Percentiles rank a stretch among this genome's conserved stretches.
phyloP scores from a whole-genome alignment of 805 yeast species.

The Teunomyces aglyptinius region DNA sequence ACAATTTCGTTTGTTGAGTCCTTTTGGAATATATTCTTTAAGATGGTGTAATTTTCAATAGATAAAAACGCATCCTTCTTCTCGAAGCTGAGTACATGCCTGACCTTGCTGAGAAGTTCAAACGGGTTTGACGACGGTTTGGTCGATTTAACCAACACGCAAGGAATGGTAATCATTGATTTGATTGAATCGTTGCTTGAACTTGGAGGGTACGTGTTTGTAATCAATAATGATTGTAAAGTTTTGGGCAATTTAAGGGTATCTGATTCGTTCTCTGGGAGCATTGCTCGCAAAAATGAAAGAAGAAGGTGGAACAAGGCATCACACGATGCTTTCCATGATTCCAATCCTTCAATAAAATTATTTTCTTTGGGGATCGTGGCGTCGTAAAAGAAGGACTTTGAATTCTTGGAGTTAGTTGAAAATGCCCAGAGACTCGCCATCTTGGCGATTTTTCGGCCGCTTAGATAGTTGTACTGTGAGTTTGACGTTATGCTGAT shows the following conservation, averaged over 20 bases:
- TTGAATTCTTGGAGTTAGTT: slow-evolving; percentile 28
- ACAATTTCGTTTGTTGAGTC: slow-evolving; percentile 53
- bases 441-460: slow-evolving; percentile 75
- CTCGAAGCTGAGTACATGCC: slow-evolving; percentile 61
- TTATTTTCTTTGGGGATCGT: slow-evolving; percentile 29
- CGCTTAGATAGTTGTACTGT: slow-evolving; percentile 72
- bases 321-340: slow-evolving; percentile 80
- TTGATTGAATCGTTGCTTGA: slow-evolving; percentile 30
- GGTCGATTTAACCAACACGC: slow-evolving; percentile 59
- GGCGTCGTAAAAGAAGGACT: slow-evolving; percentile 38
- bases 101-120: slow-evolving; percentile 53
- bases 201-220: slow-evolving; percentile 75
- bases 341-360: slow-evolving; percentile 68
- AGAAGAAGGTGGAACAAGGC: slow-evolving; percentile 80
- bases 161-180: slow-evolving; percentile 53
- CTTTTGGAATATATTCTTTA: slow-evolving; percentile 68
- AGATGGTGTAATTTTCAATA: slow-evolving; percentile 72
- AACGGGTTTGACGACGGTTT: slow-evolving; percentile 46
- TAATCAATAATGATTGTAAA: slow-evolving; percentile 61
- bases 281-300: slow-evolving; percentile 75
- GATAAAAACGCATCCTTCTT: slow-evolving; percentile 68
- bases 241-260: slow-evolving; percentile 61
- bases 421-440: slow-evolving; percentile 89
- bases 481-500: slow-evolving; percentile 78
- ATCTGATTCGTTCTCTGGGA: slow-evolving; percentile 62